Base-by-base conservation (phyloP, 208 protist genomes). In the Blastocrithidia nonstop region DNA sequence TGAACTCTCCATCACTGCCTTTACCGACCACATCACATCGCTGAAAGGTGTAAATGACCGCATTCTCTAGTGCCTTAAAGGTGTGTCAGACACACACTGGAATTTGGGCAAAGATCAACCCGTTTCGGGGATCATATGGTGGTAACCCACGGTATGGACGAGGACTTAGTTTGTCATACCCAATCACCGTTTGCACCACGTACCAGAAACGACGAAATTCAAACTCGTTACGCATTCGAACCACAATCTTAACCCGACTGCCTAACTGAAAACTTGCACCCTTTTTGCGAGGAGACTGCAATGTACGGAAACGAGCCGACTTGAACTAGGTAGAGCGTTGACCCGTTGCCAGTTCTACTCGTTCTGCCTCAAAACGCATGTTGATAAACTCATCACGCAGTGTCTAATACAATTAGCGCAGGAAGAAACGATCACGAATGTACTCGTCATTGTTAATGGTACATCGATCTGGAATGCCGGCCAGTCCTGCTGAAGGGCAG, bases 61-160 rank as follows among this genome's bases (percentile, higher is more conserved):
- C 19, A 20, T 52, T 29, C 17, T 40, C 42, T 4, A 80, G 42
- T 3, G 57, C 31, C 46, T 68, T 76, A 46, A 84, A 84, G 29
- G 55, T 76, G 60, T 80, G 58, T 54, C 59, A 84, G n/a, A 72
- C 54, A 31, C 62, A 61, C 56, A 84, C 71, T 15, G 75, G 75
- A 4, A 84, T 61, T 24, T 61, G 51, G 6, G 66, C 43, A 50
- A 80, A 79, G 29, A 69, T 61, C 38, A 84, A 46, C 19, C 71
- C 67, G 54, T 84, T 84, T 28, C 75, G 65, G 16, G 75, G 75
- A 53, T 84, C 75, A 52, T 77, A 80, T 22, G 75, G 75, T 1
- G 75, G 75, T 11, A 84, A 61, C 3, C 75, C 75, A 20, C 62
- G 57, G 37, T 71, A 72, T 22, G 75, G 75, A 6, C 75, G 65